A percentile compares a stretch with the other conserved stretches of the same genome.
Conservation (phyloP, 2,329 filamentous ascomycete genomes). For the Fusarium concolor region DNA sequence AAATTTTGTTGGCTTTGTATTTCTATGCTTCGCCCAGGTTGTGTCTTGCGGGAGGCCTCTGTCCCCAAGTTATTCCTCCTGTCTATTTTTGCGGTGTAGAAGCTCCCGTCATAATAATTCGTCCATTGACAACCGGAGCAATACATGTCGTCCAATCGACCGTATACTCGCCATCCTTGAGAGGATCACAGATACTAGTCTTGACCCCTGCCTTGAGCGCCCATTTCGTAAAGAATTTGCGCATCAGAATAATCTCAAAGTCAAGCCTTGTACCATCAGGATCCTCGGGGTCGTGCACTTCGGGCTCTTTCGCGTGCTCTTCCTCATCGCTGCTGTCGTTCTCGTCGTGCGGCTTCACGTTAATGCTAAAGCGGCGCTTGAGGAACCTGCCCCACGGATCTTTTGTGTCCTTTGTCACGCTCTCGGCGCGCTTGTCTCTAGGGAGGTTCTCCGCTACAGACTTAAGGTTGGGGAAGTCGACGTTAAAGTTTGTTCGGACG, state of each 20-base stretch:
- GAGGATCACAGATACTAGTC: slow-evolving; percentile 62
- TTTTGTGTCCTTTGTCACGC: slow-evolving; percentile 36
- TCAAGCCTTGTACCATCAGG: slow-evolving; percentile 60
- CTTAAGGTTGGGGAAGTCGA: slow-evolving; percentile 38
- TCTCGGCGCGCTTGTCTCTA: slow-evolving; percentile 34
- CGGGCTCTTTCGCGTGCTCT: slow-evolving; percentile 21
- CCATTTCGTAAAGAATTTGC: slow-evolving; percentile 79
- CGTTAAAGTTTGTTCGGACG: slow-evolving; percentile 23
- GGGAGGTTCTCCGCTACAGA: slow-evolving; percentile 40
- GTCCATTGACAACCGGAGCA: slow-evolving; percentile 79
- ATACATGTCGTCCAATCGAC: slow-evolving; percentile 86
- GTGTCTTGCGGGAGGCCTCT: background rate
- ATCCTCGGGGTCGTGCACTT: slow-evolving; percentile 49
- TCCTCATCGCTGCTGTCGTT: slow-evolving; percentile 59
- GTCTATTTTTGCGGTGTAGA: slow-evolving; percentile 20
- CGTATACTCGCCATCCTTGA: slow-evolving; percentile 69
- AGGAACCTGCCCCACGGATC: slow-evolving; percentile 55
- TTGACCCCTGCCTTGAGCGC: slow-evolving; percentile 74
- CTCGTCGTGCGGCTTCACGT: slow-evolving; percentile 50
- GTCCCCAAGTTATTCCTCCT: background rate
- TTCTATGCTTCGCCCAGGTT: slow-evolving; percentile 1
- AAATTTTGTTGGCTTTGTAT: slow-evolving; percentile 5
- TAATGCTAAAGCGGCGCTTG: slow-evolving; percentile 50
- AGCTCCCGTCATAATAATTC: slow-evolving; percentile 67
- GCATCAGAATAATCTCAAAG: slow-evolving; percentile 71